phyloP scores from a whole-genome alignment of 2,329 filamentous ascomycete genomes.

The Verticillium tricorpus region DNA sequence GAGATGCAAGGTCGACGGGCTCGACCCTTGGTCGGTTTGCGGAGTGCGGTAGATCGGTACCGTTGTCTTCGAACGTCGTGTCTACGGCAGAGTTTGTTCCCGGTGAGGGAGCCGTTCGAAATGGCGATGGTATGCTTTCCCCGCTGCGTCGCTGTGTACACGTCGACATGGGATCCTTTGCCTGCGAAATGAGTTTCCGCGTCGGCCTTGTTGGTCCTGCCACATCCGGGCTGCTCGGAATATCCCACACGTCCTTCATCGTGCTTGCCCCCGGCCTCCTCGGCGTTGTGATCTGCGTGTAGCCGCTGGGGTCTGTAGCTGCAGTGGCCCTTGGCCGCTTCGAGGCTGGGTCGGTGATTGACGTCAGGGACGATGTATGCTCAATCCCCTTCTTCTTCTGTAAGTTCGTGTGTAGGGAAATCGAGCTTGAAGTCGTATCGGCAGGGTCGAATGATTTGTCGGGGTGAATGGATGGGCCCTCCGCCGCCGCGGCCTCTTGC shows the following conservation, averaged over 20 bases:
- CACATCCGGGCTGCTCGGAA: slow-evolving; percentile 37
- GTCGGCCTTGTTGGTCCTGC: slow-evolving; percentile 1
- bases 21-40: background rate
- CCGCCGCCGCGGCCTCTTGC: slow-evolving; percentile 16
- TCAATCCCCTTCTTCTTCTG: slow-evolving; percentile 1
- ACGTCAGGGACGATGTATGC: slow-evolving; percentile 15
- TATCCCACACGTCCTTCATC: slow-evolving; percentile 34
- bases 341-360: slow-evolving; percentile 21
- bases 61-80: background rate
- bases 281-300: slow-evolving; percentile 29
- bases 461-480: background rate
- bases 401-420: background rate
- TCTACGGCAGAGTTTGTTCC: background rate
- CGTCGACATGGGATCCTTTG: background rate
- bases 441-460: background rate
- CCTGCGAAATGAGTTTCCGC: background rate
- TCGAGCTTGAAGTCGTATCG: background rate
- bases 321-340: background rate
- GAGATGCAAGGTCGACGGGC: background rate
- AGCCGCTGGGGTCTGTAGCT: slow-evolving; percentile 10
- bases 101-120: background rate
- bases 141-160: background rate
- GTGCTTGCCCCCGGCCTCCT: slow-evolving; percentile 15
- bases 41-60: background rate
- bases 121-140: background rate